A percentile compares a stretch with the other conserved stretches of the same genome.
Conservation (phyloP, 2,329 filamentous ascomycete species). For the Cylindrodendrum hubeiense region DNA sequence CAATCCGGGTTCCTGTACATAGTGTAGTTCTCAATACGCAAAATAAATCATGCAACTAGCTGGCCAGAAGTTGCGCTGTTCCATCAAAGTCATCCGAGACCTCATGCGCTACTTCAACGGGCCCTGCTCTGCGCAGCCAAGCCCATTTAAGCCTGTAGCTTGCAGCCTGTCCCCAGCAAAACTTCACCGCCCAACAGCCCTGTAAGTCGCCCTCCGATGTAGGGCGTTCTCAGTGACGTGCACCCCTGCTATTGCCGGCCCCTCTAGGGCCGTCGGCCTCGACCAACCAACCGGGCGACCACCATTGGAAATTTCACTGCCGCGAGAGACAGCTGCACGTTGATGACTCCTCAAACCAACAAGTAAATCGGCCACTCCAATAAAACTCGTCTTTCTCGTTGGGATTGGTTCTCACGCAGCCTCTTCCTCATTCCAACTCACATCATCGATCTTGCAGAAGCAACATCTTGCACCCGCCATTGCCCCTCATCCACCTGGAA, state of each 20-base stretch:
- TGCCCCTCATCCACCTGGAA: background rate
- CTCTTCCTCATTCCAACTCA: background rate
- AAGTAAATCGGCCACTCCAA: conserved; percentile 4
- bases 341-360: conserved; percentile 13
- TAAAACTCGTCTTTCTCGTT: background rate
- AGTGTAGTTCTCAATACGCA: background rate
- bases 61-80: background rate
- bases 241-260: background rate
- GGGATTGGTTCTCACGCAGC: background rate
- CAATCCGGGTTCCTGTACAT: background rate
- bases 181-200: conserved; percentile 19
- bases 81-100: background rate
- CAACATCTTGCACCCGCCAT: background rate
- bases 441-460: conserved; percentile 1
- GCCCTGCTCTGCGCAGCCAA: background rate
- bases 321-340: conserved; percentile 24
- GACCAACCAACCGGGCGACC: conserved; percentile 29
- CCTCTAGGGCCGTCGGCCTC: conserved; percentile 6
- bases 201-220: conserved; percentile 14
- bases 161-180: background rate
- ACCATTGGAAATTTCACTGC: conserved; percentile 38
- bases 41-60: background rate
- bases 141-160: background rate
- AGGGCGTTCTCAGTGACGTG: conserved; percentile 13
- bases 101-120: background rate